Evolutionary conservation across 1,284 basidiomycete genomes (phyloP), one percentile per base, ranked within the genome.

Genomic region (Rhodotorula sp.): DNA sequence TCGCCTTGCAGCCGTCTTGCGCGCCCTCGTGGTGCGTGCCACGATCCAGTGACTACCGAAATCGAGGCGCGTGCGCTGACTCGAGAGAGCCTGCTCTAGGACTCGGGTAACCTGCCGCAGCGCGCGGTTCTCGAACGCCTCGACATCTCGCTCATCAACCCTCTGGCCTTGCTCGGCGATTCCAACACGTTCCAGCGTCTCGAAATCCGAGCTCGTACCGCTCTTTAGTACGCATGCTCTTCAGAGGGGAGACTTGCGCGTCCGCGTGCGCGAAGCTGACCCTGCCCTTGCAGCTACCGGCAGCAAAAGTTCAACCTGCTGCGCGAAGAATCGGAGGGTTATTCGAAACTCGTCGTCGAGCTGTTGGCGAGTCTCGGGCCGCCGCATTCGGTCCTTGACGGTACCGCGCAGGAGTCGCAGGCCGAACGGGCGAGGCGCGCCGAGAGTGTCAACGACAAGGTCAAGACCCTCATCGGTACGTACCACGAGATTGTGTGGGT

Each of bases 271-370:
- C 61, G 46, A 49, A 51, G 7, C 44, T 24, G 66, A 6, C 26
- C 22, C 12, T 15, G 22, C 33, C 15, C 22, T 18, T 68, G 78
- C 33, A 83, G 81, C 82, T 99, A 95, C 85, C 97, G 95, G 81
- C 96, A 99, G 81, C 94, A 94, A 82, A 98, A 97, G 81, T 97
- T 94, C 84, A 99, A 99, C 78, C 86, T 99, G 46, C 86, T 98
- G 17, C 90, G 96, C 54, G 96, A 99, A 82, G 93, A 96, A 76
- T 95, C 93, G 1, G 95, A 99, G 83, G 96, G 96, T 8, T 99
- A 94, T 82, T 91, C 92, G 77, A 94, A 95, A 78, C 86, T 99
- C 48, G 87, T 90, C 45, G 87, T 90, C 15, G 92, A 95, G 78
- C 83, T 98, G 54, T 88, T 92, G 17, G 88, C 88, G 66, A 88